Conservation (phyloP, 78 protist genomes). For the Capsaspora owczarzaki region DNA sequence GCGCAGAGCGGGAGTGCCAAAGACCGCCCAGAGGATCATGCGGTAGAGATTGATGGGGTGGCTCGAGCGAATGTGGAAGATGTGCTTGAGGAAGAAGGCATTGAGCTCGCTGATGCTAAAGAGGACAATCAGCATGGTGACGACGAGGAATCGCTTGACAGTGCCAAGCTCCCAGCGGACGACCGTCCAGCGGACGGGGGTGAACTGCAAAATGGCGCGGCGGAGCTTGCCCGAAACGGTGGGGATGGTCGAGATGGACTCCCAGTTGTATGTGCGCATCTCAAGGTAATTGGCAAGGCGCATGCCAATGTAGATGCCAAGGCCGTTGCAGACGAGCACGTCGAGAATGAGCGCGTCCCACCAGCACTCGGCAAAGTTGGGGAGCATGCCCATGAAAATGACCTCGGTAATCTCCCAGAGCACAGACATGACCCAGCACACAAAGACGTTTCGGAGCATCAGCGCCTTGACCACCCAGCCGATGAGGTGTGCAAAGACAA, state of each 20-base stretch:
- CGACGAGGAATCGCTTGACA: slow-evolving; percentile 39
- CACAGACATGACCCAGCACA: slow-evolving; percentile 37
- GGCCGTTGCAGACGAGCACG: slow-evolving; percentile 58
- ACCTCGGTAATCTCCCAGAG: slow-evolving; percentile 72
- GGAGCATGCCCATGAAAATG: slow-evolving; percentile 59
- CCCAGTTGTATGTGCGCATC: slow-evolving; percentile 39
- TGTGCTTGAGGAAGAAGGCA: slow-evolving; percentile 63
- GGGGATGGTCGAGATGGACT: not conserved
- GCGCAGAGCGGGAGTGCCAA: slow-evolving; percentile 58
- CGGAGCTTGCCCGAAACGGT: slow-evolving; percentile 8
- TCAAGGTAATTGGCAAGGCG: slow-evolving; percentile 23
- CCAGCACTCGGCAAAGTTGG: slow-evolving; percentile 88
- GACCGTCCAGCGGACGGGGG: slow-evolving; percentile 34
- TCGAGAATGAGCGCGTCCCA: slow-evolving; percentile 82
- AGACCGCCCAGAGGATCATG: slow-evolving; percentile 42
- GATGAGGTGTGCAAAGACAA: slow-evolving; percentile 71
- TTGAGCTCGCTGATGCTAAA: slow-evolving; percentile 33
- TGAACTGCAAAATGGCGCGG: slow-evolving; percentile 48
- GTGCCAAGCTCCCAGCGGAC: slow-evolving; percentile 53
- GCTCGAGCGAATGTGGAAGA: slow-evolving; percentile 61
- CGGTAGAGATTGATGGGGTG: slow-evolving; percentile 48
- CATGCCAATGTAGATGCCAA: slow-evolving; percentile 63
- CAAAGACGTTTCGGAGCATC: slow-evolving; percentile 46
- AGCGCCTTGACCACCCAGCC: slow-evolving; percentile 77
- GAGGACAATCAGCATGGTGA: slow-evolving; percentile 11